These are phyloP conservation scores for Vigna mungo DNA, from an alignment of 306 rosid species.

Conservation along the genomic window DNA sequence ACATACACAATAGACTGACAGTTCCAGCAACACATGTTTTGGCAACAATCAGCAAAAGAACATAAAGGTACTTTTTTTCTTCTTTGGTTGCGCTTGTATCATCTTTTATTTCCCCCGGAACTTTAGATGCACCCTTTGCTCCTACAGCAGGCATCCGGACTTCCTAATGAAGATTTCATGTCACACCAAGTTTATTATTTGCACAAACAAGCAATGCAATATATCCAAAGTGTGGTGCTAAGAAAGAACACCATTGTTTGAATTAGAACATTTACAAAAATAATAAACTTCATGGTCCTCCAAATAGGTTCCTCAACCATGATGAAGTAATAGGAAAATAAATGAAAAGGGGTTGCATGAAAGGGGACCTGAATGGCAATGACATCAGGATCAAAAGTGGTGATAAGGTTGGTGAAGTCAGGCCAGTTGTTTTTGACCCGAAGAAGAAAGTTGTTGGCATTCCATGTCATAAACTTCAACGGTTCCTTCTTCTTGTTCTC, in stretches of 20 bases:
- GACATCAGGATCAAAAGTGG: constrained; percentile 81
- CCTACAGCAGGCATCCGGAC: constrained; percentile 98
- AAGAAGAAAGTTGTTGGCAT: constrained; percentile 89
- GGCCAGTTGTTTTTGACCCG: constrained; percentile 86
- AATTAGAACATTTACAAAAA: background rate
- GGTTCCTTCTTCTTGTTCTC: constrained; percentile 64
- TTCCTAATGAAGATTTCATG: constrained; percentile 59
- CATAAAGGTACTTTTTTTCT: constrained; percentile 66
- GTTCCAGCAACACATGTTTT: constrained; percentile 1
- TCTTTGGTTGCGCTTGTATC: constrained; percentile 79
- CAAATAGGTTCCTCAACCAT: background rate
- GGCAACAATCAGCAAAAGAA: constrained; percentile 9
- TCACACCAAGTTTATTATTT: constrained; percentile 21
- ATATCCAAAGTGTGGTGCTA: background rate
- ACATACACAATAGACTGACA: background rate
- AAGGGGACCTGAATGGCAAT: constrained; percentile 76
- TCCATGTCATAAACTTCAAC: constrained; percentile 87
- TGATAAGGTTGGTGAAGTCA: constrained; percentile 64
- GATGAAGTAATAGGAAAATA: background rate
- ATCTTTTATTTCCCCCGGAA: constrained; percentile 82
- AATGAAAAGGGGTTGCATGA: background rate
- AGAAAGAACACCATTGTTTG: background rate
- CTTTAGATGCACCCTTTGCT: constrained; percentile 77
- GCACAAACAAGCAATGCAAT: background rate
- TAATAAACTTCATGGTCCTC: background rate